These are phyloP conservation scores for Omphalotus guepiniiformis DNA, from an alignment of 768 basidiomycete species.

Conservation along the genomic window DNA sequence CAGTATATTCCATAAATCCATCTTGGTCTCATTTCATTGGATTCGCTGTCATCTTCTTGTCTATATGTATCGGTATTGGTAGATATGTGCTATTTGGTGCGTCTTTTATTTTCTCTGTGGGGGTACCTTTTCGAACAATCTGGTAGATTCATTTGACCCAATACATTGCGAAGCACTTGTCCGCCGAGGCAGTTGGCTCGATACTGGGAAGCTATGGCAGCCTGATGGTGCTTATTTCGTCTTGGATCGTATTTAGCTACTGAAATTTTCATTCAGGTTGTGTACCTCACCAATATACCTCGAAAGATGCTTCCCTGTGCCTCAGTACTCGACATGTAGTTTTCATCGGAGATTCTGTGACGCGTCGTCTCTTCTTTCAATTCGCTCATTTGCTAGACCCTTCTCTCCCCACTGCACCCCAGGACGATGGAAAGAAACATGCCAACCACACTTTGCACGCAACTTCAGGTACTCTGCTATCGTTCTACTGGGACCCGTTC, in stretches of 20 bases:
- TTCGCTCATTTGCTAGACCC: conserved; percentile 59
- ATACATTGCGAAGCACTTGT: conserved; percentile 69
- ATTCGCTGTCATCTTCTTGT: conserved; percentile 32
- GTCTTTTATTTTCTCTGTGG: conserved; percentile 14
- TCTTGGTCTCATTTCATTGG: conserved; percentile 50
- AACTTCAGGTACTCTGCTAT: conserved; percentile 40
- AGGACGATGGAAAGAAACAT: conserved; percentile 64
- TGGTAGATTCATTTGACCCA: conserved; percentile 66
- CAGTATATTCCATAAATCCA: conserved; percentile 35
- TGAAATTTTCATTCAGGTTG: conserved; percentile 51
- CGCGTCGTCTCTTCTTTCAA: conserved; percentile 76
- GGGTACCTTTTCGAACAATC: neutral
- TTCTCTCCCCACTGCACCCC: conserved; percentile 45
- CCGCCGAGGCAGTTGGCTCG: conserved; percentile 76
- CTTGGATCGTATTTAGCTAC: conserved; percentile 9
- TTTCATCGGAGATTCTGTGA: conserved; percentile 85
- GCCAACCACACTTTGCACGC: conserved; percentile 52
- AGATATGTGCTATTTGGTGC: conserved; percentile 42
- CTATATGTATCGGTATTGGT: conserved; percentile 39
- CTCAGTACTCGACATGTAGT: conserved; percentile 55
- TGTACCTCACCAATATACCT: conserved; percentile 66
- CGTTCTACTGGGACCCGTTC: conserved; percentile 85
- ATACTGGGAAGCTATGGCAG: conserved; percentile 73
- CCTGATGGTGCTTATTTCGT: conserved; percentile 61
- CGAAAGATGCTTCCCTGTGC: conserved; percentile 51